Base-by-base conservation (phyloP, 108 stramenopile species). In the Pseudonitzschia delicatissima region DNA sequence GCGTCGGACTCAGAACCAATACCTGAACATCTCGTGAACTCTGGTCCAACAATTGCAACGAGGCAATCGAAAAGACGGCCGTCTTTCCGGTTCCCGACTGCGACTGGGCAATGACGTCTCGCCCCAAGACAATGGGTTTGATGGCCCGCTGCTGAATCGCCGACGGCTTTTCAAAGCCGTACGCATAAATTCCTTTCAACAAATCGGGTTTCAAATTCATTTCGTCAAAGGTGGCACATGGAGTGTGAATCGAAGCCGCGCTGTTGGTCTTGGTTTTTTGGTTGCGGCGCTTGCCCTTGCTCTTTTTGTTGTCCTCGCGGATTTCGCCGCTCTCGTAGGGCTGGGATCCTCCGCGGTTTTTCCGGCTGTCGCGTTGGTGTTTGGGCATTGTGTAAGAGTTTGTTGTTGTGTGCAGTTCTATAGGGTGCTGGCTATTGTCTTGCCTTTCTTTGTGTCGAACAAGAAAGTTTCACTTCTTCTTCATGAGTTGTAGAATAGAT, bases 111-210 rank as follows among this genome's bases (percentile, higher is more conserved):
- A 99, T 98, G 12, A 98, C 86, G 74, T 99, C 98, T 17, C 97
- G 72, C 5, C 99, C 99, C 21, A 82, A 66, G 0, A 98, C 76
- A 63, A 98, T 98, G 52, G 99, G 99, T 52, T 87, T 77, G 73
- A 99, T 97, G 18, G 99, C 99, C 11, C 99, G 87, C 67, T 99
- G 98, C 74, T 99, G 99, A 76, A 99, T 98, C 21, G 99, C 99
- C 23, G 89, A 91, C 4, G 99, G 99, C 59, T 88, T 90, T 68
- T 98, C 98, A 68, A 97, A 99, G 17, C 93, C 97, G 64, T 96
- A 97, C 18, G 95, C 96, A 75, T 98, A 99, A 51, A 98, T 93
- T 20, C 99, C 99, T 11, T 85, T 83, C 5, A 94, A 64, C 42
- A 94, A 57, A 57, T 79, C 77, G 0, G 84, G 82, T 64, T 90